phyloP scores from a whole-genome alignment of 495 filamentous ascomycete species.

The Cryomyces antarcticus region DNA sequence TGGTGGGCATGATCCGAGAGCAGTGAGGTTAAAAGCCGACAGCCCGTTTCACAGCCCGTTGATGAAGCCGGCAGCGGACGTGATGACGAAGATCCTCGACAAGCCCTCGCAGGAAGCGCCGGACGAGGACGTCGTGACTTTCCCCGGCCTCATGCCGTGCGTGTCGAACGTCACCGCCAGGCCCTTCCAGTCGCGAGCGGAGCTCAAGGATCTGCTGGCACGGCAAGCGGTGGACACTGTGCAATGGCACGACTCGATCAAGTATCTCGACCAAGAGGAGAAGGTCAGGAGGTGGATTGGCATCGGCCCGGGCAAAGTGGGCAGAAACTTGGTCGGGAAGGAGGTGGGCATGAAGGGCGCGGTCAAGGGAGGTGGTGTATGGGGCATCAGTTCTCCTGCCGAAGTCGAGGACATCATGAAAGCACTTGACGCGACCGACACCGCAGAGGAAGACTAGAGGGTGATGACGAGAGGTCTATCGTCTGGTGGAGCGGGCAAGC shows the following conservation, averaged over 20 bases:
- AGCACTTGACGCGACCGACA: constrained; percentile 55
- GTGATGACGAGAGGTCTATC: too few species aligned
- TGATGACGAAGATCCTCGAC: constrained; percentile 45
- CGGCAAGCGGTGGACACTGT: constrained; percentile 74
- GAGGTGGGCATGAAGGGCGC: constrained; percentile 79
- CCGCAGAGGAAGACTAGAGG: neutral
- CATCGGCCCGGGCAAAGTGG: constrained; percentile 87
- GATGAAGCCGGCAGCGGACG: constrained; percentile 64
- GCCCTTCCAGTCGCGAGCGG: constrained; percentile 50
- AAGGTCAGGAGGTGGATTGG: constrained; percentile 79
- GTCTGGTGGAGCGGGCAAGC: too few species aligned
- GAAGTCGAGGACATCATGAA: constrained; percentile 60
- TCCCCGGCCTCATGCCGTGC: constrained; percentile 54
- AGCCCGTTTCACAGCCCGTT: constrained; percentile 85
- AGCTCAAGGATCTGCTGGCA: constrained; percentile 57
- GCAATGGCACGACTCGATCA: constrained; percentile 80
- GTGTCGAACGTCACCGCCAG: constrained; percentile 68
- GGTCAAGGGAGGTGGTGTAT: constrained; percentile 75
- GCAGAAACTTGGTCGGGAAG: constrained; percentile 82
- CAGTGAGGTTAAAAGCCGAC: constrained; percentile 71
- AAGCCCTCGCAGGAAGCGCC: constrained; percentile 21
- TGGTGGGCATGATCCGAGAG: constrained; percentile 77
- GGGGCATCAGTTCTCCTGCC: constrained; percentile 68
- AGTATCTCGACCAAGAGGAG: constrained; percentile 69
- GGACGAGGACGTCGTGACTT: constrained; percentile 37